Percentiles rank a stretch among this genome's conserved stretches.
Evolutionary conservation across 2,329 filamentous ascomycete genomes (phyloP).

Genomic region (Fusarium transvaalense): DNA sequence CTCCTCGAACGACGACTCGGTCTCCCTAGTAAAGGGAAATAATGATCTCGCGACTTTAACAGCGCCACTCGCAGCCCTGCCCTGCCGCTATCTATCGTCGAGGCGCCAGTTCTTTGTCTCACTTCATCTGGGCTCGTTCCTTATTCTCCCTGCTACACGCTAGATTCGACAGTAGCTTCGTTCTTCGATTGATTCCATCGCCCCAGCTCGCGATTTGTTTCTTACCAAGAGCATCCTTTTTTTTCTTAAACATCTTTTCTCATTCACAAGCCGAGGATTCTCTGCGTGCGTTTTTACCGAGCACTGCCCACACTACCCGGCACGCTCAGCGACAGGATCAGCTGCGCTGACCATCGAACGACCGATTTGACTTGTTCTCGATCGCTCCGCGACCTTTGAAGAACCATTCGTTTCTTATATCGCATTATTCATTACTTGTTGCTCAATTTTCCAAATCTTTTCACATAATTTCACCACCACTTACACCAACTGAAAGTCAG

Average conservation of each 20-base stretch:
- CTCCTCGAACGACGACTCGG: slow-evolving; percentile 40
- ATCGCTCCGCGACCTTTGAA: slow-evolving; percentile 38
- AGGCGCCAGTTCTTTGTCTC: slow-evolving; percentile 52
- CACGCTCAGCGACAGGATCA: slow-evolving; percentile 46
- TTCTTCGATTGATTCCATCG: slow-evolving; percentile 38
- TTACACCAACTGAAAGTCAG: slow-evolving; percentile 42
- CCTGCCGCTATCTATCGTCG: slow-evolving; percentile 46
- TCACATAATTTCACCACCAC: slow-evolving; percentile 41
- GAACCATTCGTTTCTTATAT: slow-evolving; percentile 42
- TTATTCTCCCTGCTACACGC: slow-evolving; percentile 46
- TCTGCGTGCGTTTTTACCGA: slow-evolving; percentile 30
- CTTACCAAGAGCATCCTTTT: slow-evolving; percentile 18
- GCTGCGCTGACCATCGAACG: slow-evolving; percentile 49
- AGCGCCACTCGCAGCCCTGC: slow-evolving; percentile 45
- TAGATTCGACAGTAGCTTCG: slow-evolving; percentile 44
- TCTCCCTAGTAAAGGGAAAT: slow-evolving; percentile 42
- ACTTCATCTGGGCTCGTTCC: slow-evolving; percentile 45
- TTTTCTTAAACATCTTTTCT: slow-evolving; percentile 9
- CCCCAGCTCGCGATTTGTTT: slow-evolving; percentile 24
- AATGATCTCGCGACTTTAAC: slow-evolving; percentile 49
- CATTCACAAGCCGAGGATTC: slow-evolving; percentile 18
- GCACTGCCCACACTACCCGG: slow-evolving; percentile 34
- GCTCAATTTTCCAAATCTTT: slow-evolving; percentile 33
- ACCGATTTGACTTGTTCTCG: slow-evolving; percentile 40
- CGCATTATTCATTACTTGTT: slow-evolving; percentile 19